Evolutionary conservation across 2,329 filamentous ascomycete species (phyloP).

Genomic region (Cryphonectria carpinicola): DNA sequence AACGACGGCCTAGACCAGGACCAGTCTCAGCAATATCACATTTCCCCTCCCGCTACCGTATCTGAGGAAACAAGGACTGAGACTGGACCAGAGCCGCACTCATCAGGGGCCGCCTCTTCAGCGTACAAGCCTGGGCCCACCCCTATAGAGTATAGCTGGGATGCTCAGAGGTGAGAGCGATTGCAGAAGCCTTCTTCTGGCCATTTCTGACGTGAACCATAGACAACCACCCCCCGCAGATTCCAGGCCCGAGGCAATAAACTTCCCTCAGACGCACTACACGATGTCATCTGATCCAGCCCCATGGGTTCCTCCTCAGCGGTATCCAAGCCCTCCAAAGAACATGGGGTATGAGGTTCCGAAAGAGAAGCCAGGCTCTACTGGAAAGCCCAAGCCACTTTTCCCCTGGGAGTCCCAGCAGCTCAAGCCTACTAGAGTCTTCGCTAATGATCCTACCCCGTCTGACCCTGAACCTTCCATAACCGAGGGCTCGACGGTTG

Average conservation of each 20-base stretch:
- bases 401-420: constrained; percentile 88
- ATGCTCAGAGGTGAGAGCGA: constrained; percentile 55
- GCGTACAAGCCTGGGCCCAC: constrained; percentile 44
- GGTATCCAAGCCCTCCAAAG: constrained; percentile 81
- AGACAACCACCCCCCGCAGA: constrained; percentile 67
- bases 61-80: constrained; percentile 54
- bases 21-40: constrained; percentile 31
- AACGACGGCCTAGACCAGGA: constrained; percentile 31
- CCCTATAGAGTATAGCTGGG: constrained; percentile 47
- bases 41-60: constrained; percentile 36
- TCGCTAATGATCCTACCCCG: constrained; percentile 55
- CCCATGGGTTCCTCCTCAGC: constrained; percentile 75
- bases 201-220: constrained; percentile 28
- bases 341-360: constrained; percentile 90
- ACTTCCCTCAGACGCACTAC: constrained; percentile 80
- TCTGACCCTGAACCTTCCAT: constrained; percentile 36
- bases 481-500: constrained; percentile 36
- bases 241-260: constrained; percentile 81
- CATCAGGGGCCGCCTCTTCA: constrained; percentile 39
- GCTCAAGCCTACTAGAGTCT: constrained; percentile 66
- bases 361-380: constrained; percentile 58
- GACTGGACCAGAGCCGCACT: constrained; percentile 48
- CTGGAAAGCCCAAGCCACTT: constrained; percentile 66
- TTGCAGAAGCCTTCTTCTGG: constrained; percentile 8
- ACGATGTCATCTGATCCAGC: constrained; percentile 77